Evolutionary conservation across 2,329 filamentous ascomycete genomes (phyloP), one percentile per base, ranked within the genome.

Genomic region (Alternaria atra): DNA sequence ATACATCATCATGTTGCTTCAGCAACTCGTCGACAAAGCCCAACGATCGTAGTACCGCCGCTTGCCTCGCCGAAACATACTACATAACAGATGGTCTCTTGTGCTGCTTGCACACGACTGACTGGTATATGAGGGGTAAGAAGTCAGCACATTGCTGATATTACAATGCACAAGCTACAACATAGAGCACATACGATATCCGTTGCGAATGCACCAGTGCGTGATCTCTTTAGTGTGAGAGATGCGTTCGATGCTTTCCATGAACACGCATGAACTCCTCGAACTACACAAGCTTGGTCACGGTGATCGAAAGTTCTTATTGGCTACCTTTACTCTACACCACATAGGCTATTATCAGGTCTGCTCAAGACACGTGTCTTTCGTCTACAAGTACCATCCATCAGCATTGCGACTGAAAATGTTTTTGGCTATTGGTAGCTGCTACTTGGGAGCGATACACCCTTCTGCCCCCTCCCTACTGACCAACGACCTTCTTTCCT

Each of bases 401-500:
- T 17, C 15, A 10, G 25, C 25, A 6, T 17, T 20, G 25, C 9
- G n/a, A 46, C 27, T 17, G n/a, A 3, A 4, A 30, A 30, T 46
- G 17, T 6, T 8, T n/a, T 6, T 15, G 27, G 20, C 20, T 20
- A 20, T 20, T 20, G 2, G 20, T 20, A 2, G 20, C 20, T 20
- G 20, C 20, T 20, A 20, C 20, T 20, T 20, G 20, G 20, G 20
- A 20, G 20, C 20, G 20, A 20, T 20, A 2, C 20, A 20, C 20
- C 20, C 20, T 20, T 20, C 20, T 20, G 20, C 20, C 20, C 20
- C 20, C 20, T 20, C 2, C 20, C 20, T 20, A 20, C 20, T 20
- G 20, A 20, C 20, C 20, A 20, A 20, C 20, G 40, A 69, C 62
- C 61, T 70, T 76, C 55, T 51, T 66, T 35, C 65, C 68, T 61